Percentiles rank a stretch among this genome's conserved stretches.
Conservation (phyloP, 1,284 basidiomycete genomes). For the Wallemia mellicola region DNA sequence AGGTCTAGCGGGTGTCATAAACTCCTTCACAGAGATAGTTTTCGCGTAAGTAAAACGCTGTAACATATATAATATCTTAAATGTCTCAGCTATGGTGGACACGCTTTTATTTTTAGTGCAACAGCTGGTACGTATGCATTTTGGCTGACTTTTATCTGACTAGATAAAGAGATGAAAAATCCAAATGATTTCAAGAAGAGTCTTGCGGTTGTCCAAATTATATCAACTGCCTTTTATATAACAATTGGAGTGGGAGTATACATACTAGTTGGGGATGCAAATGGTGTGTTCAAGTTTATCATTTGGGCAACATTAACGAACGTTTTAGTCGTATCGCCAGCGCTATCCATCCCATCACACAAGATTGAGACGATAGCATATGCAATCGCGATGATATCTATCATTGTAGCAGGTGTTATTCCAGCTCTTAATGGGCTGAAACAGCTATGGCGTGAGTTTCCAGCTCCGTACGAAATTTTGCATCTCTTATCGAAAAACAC, state of each 20-base stretch:
- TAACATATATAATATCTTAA: not conserved
- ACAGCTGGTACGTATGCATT: too few species aligned
- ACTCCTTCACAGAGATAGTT: constrained; percentile 13
- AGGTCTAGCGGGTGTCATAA: constrained; percentile 10
- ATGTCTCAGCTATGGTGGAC: constrained; percentile 10
- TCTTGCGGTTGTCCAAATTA: constrained; percentile 11
- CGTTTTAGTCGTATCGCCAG: constrained; percentile 11
- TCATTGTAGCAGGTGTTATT: constrained; percentile 14
- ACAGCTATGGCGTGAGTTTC: constrained; percentile 12
- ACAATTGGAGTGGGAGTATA: constrained; percentile 8
- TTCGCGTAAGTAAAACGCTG: constrained; percentile 4
- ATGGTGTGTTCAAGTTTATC: too few species aligned
- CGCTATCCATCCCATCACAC: constrained; percentile 11
- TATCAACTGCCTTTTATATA: constrained; percentile 1
- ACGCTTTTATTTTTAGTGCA: constrained; percentile 13
- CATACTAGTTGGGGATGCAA: constrained; percentile 10
- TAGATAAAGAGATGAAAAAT: constrained; percentile 13
- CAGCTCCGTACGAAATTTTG: constrained; percentile 11
- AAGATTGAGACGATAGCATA: constrained; percentile 11
- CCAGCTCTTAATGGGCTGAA: constrained; percentile 14
- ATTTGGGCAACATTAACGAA: too few species aligned
- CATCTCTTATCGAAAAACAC: constrained; percentile 6
- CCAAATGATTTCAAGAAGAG: constrained; percentile 15
- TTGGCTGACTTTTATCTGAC: too few species aligned
- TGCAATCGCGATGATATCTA: constrained; percentile 12